Evolutionary conservation across 176 grass and related monocot genomes (phyloP).

Genomic region (Aegilops umbellulata): DNA sequence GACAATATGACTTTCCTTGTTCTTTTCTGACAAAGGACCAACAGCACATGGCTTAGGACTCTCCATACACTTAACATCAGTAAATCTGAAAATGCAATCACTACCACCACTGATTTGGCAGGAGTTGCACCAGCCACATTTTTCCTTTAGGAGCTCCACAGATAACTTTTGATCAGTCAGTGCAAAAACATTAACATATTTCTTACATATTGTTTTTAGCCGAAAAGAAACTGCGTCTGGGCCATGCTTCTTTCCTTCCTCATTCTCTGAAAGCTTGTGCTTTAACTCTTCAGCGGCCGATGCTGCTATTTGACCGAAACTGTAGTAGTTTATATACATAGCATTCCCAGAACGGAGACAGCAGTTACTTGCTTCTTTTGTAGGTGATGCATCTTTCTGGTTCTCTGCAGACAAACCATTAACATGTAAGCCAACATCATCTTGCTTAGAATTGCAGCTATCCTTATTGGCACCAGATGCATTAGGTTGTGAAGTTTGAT

Average conservation of each 20-base stretch:
- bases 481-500: slow-evolving; percentile 17
- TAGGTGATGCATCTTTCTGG: slow-evolving; percentile 17
- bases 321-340: slow-evolving; percentile 78
- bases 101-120: slow-evolving; percentile 62
- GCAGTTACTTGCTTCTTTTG: slow-evolving; percentile 36
- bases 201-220: slow-evolving; percentile 77
- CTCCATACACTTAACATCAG: slow-evolving; percentile 41
- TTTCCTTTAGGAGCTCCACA: slow-evolving; percentile 73
- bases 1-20: slow-evolving; percentile 63
- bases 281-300: slow-evolving; percentile 73
- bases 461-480: slow-evolving; percentile 17
- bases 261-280: slow-evolving; percentile 61
- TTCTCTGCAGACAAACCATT: slow-evolving; percentile 26
- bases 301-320: slow-evolving; percentile 90
- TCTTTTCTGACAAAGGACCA: slow-evolving; percentile 48
- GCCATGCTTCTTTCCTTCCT: slow-evolving; percentile 66
- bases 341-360: slow-evolving; percentile 43
- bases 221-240: slow-evolving; percentile 49
- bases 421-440: slow-evolving; percentile 36
- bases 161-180: slow-evolving; percentile 67
- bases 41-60: slow-evolving; percentile 17
- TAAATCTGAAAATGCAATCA: slow-evolving; percentile 75
- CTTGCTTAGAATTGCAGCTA: slow-evolving; percentile 36
- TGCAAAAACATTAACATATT: slow-evolving; percentile 58
- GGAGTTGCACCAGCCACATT: slow-evolving; percentile 93